A percentile compares a stretch with the other conserved stretches of the same genome.
Evolutionary conservation across 495 filamentous ascomycete species (phyloP).

Genomic region (Penicillium bovifimosum): DNA sequence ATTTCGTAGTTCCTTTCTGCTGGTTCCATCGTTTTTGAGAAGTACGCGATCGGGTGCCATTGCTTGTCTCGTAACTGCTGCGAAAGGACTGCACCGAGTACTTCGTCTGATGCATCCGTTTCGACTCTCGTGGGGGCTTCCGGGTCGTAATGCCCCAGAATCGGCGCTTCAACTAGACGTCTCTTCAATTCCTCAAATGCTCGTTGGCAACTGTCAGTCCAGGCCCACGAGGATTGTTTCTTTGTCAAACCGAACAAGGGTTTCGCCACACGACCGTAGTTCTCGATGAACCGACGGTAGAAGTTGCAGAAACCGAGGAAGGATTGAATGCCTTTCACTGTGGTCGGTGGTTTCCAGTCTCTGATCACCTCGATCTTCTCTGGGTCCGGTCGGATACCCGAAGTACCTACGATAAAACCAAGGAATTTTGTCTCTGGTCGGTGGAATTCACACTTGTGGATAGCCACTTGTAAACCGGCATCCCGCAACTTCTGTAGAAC

Average conservation of each 20-base stretch:
- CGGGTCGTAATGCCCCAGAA: constrained; percentile 12
- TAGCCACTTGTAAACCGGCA: too few species aligned
- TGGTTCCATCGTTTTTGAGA: constrained; percentile 13
- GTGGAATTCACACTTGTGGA: too few species aligned
- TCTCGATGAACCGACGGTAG: constrained; percentile 25
- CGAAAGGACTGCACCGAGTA: constrained; percentile 8
- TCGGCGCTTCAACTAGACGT: neutral
- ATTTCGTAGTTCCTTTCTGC: constrained; percentile 28
- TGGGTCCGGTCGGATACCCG: constrained; percentile 20
- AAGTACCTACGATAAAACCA: neutral
- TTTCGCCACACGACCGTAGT: constrained; percentile 14
- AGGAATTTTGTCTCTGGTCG: constrained; percentile 13
- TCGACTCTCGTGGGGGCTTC: constrained; percentile 4
- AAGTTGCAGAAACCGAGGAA: constrained; percentile 32
- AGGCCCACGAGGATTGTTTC: too few species aligned
- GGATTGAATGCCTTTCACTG: too few species aligned
- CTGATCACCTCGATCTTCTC: constrained; percentile 18
- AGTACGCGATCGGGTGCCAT: too few species aligned
- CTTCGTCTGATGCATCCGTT: constrained; percentile 17
- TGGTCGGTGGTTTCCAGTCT: constrained; percentile 17
- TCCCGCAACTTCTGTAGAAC: too few species aligned
- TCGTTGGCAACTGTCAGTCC: too few species aligned
- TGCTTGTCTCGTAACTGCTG: too few species aligned
- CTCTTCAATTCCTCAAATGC: constrained; percentile 11
- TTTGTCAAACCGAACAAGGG: constrained; percentile 2